Percentiles rank a stretch among this genome's conserved stretches.
Conservation (phyloP, 164 flowering plant species). For the Magnolia officinalis region DNA sequence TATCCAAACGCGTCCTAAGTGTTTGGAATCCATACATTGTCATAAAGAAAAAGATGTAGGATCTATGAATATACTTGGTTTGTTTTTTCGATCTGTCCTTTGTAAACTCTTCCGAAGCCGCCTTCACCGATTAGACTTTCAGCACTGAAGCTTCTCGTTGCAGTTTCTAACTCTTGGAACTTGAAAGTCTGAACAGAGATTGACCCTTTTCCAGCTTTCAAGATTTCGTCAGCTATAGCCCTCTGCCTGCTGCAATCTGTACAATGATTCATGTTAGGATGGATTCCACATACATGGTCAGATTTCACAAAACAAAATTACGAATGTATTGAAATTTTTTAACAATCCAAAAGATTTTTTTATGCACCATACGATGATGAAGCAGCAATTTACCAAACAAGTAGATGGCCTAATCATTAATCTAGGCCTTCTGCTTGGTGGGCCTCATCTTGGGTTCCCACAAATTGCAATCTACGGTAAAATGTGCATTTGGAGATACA, state of each 20-base stretch:
- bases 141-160: conserved; percentile 54
- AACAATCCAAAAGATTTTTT: not conserved
- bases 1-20: not conserved
- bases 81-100: conserved; percentile 41
- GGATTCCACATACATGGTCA: not conserved
- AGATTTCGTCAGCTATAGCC: conserved; percentile 45
- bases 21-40: not conserved
- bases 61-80: conserved; percentile 35
- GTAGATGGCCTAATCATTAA: no score
- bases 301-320: not conserved
- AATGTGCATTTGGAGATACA: not conserved
- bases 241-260: conserved; percentile 55
- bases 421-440: no score
- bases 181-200: conserved; percentile 50
- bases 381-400: no score
- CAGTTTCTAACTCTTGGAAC: conserved; percentile 49
- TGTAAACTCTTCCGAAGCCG: conserved; percentile 85
- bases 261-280: not conserved
- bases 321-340: not conserved
- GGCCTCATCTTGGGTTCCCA: no score
- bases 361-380: not conserved
- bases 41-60: no score
- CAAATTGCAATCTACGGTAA: no score
- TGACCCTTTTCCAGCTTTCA: conserved; percentile 45
- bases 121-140: conserved; percentile 71